Evolutionary conservation across 352 stramenopile genomes (phyloP).

Genomic region (Halophytophthora polymorphica): DNA sequence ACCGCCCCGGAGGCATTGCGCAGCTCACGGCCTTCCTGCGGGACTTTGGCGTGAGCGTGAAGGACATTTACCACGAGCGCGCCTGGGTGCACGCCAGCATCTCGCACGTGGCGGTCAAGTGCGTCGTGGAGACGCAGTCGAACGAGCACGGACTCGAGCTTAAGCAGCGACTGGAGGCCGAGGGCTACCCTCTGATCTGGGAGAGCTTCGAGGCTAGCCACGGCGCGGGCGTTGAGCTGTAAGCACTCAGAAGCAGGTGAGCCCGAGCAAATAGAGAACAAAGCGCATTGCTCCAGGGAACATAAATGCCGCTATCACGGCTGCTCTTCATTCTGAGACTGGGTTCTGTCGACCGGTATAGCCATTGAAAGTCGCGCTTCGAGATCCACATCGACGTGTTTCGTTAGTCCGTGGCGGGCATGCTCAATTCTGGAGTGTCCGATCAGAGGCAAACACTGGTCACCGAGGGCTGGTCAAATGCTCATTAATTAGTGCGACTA

Average conservation of each 20-base stretch:
- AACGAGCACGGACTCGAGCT: constrained; percentile 90
- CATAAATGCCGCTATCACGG: too few species aligned
- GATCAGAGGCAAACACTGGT: too few species aligned
- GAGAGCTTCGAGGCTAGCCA: constrained; percentile 29
- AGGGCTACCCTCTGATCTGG: constrained; percentile 90
- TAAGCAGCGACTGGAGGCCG: constrained; percentile 76
- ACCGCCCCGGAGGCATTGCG: constrained; percentile 93
- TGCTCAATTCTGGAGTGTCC: too few species aligned
- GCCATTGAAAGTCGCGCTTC: too few species aligned
- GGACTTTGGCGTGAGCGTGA: constrained; percentile 90
- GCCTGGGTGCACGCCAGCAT: constrained; percentile 95
- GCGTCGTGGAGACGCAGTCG: constrained; percentile 94
- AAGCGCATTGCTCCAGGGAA: too few species aligned
- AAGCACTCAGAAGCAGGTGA: neutral
- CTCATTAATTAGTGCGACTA: too few species aligned
- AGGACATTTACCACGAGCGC: constrained; percentile 98
- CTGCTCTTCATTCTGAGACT: too few species aligned
- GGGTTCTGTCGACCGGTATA: too few species aligned
- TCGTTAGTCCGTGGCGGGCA: too few species aligned
- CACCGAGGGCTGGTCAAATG: too few species aligned
- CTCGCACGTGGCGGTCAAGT: constrained; percentile 95
- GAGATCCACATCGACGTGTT: too few species aligned
- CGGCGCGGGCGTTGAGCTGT: constrained; percentile 26
- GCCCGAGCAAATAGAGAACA: too few species aligned
- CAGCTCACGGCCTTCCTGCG: constrained; percentile 89